Evolutionary conservation across 2,329 filamentous ascomycete species (phyloP).

Genomic region (Calonectria pseudoreteaudii): DNA sequence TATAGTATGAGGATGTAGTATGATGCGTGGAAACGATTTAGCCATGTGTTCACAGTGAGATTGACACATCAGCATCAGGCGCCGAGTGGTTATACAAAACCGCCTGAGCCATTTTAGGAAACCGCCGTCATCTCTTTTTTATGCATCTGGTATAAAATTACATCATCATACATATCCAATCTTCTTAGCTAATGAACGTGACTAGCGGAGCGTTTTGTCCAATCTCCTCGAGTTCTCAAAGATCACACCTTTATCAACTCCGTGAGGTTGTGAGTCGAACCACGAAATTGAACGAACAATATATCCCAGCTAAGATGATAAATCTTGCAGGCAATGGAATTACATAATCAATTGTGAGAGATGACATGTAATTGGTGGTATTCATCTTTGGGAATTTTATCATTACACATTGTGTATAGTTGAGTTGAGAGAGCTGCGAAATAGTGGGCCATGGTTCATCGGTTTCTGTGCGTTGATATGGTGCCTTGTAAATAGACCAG

Average conservation of each 20-base stretch:
- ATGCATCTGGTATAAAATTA: neutral
- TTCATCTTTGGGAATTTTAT: no score
- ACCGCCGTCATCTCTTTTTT: neutral
- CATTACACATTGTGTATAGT: no score
- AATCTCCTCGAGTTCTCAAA: neutral
- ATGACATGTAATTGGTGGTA: no score
- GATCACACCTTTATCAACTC: neutral
- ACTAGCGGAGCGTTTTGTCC: neutral
- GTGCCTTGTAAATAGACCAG: no score
- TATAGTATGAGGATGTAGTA: neutral
- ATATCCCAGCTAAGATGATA: no score
- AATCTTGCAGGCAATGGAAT: no score
- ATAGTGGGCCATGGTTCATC: no score
- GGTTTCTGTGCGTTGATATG: no score
- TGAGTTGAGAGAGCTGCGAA: no score
- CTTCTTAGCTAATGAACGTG: neutral
- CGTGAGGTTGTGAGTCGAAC: neutral
- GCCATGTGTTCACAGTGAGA: neutral
- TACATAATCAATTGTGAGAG: no score
- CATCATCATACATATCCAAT: neutral
- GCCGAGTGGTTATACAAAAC: neutral
- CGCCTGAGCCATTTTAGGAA: neutral
- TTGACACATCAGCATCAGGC: neutral
- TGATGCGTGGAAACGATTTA: neutral
- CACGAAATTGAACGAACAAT: neutral